Evolutionary conservation across 176 grass and related monocot genomes (phyloP).

Genomic region (Avena sativa): DNA sequence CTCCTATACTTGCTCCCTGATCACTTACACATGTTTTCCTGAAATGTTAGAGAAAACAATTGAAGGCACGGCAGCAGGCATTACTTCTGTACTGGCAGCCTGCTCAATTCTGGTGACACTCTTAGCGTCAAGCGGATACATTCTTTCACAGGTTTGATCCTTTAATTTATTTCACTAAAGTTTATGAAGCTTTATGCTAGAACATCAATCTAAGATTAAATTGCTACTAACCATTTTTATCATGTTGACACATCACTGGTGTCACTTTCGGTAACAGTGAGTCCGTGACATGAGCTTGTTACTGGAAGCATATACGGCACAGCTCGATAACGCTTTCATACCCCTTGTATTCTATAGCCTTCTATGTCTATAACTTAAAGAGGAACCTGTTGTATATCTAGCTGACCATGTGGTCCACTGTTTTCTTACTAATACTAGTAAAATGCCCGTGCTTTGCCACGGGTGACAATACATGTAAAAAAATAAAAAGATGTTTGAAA

Average conservation of each 20-base stretch:
- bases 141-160: conserved; percentile 83
- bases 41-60: conserved; percentile 85
- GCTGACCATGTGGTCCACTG: conserved; percentile 33
- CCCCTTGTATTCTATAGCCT: conserved; percentile 93
- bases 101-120: conserved; percentile 84
- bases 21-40: not conserved
- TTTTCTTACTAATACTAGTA: conserved; percentile 30
- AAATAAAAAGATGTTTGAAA: too few species aligned
- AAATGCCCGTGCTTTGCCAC: too few species aligned
- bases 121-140: conserved; percentile 80
- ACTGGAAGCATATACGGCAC: conserved; percentile 85
- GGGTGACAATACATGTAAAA: too few species aligned
- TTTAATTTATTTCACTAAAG: not conserved
- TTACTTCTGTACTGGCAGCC: conserved; percentile 81
- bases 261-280: conserved; percentile 64
- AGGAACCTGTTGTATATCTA: conserved; percentile 38
- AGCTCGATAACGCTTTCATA: conserved; percentile 97
- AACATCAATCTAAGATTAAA: conserved; percentile 14
- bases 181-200: not conserved
- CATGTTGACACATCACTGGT: conserved; percentile 72
- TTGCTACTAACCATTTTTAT: conserved; percentile 29
- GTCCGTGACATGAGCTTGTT: conserved; percentile 67
- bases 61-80: conserved; percentile 94
- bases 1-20: conserved; percentile 12
- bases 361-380: conserved; percentile 65